Base-by-base conservation (phyloP, 495 filamentous ascomycete species). In the Pseudoneurospora amorphoporcata region DNA sequence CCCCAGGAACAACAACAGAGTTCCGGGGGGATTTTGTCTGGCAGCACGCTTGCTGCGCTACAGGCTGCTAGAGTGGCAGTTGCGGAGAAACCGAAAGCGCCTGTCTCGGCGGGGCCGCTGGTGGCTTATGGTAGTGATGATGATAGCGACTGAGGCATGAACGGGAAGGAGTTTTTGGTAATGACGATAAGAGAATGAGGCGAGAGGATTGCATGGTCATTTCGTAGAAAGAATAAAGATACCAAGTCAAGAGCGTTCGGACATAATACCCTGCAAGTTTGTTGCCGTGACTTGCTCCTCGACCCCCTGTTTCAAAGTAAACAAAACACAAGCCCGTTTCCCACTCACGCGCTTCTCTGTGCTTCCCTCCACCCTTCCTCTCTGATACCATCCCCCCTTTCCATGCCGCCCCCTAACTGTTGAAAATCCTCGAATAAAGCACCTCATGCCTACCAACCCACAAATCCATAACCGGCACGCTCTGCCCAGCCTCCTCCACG, bases 361-460 rank as follows among this genome's bases (percentile, higher is more conserved):
- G 9, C 7, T 8, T n/a, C 17, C 19, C n/a, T 45, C 19, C 42
- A 45, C 9, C n/a, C 19, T 43, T 2, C 41, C 7, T 43, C 3
- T 43, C 16, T 16, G 5, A n/a, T 8, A 2, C 41, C 39, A n/a
- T n/a, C 37, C 43, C 43, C 35, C 32, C 53, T 68, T 8, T 19
- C 8, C 37, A 23, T 23, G 23, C 23, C 23, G 23, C 23, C 16
- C 14, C n/a, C 79, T 71, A 88, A 70, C 86, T 87, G 79, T 99
- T 98, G 77, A 99, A 99, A 69, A 99, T 98, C 79, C 95, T 89
- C 74, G 92, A 96, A 83, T 99, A 99, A 45, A 99, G 81, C 79
- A 97, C 80, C 85, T 99, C 95, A 83, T 99, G 95, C 79, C 95
- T 88, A 12, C 96, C 95, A 72, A 96, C 85, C 93, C 95, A 99